phyloP scores from a whole-genome alignment of 257 asterid genomes.

The Lavandula angustifolia region DNA sequence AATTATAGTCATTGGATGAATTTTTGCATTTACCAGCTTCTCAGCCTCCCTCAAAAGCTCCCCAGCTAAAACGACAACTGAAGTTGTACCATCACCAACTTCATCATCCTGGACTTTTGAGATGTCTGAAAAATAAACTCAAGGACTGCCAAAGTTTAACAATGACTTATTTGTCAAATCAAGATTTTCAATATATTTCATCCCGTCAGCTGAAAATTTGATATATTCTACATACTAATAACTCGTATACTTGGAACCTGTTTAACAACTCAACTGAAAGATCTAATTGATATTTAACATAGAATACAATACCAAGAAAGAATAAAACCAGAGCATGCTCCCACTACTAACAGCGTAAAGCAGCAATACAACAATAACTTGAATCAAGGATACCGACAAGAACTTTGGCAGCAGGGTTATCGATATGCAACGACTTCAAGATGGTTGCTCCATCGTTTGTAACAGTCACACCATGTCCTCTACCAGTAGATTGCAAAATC shows the following conservation, averaged over 20 bases:
- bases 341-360: not conserved
- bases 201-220: not conserved
- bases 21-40: conserved; percentile 82
- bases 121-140: conserved; percentile 57
- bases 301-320: not conserved
- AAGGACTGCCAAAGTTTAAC: conserved; percentile 34
- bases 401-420: conserved; percentile 98
- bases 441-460: conserved; percentile 99
- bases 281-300: no score
- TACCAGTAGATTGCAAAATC: conserved; percentile 83
- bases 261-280: no score
- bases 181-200: not conserved
- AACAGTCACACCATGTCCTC: conserved; percentile 80
- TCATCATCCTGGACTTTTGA: conserved; percentile 99
- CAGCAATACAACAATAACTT: not conserved
- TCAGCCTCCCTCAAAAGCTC: conserved; percentile 98
- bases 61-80: conserved; percentile 97
- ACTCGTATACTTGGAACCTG: not conserved
- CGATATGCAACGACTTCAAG: conserved; percentile 93
- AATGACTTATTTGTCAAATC: not conserved
- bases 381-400: conserved; percentile 84
- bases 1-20: conserved; percentile 94
- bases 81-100: conserved; percentile 99
- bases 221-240: not conserved
- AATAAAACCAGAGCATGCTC: not conserved